Evolutionary conservation across 2,329 filamentous ascomycete genomes (phyloP).

Genomic region (Penicillium sp.): DNA sequence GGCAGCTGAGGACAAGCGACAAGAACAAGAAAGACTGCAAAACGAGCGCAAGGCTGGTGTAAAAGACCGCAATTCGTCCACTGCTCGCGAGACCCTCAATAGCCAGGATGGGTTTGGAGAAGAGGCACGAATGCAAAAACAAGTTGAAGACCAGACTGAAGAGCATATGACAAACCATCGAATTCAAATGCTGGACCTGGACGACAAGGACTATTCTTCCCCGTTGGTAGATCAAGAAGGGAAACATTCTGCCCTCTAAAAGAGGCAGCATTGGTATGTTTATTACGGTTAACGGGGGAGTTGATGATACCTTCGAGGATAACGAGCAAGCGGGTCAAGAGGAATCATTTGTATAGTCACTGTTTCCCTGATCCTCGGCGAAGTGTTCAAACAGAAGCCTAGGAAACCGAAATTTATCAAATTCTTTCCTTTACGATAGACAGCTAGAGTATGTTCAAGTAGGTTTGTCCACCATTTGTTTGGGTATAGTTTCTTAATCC

Average conservation of each 20-base stretch:
- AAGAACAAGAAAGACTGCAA: constrained; percentile 39
- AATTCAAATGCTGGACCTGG: constrained; percentile 26
- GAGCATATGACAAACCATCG: constrained; percentile 29
- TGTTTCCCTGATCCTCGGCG: too few relatives aligned
- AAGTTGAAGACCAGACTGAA: constrained; percentile 36
- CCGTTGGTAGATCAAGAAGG: constrained; percentile 21
- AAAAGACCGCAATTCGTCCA: constrained; percentile 19
- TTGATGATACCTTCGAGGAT: too few relatives aligned
- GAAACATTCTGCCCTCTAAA: constrained; percentile 23
- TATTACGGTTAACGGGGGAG: too few relatives aligned
- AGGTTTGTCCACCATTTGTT: too few relatives aligned
- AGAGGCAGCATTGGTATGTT: too few relatives aligned
- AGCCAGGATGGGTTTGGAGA: constrained; percentile 29
- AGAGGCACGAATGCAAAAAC: constrained; percentile 31
- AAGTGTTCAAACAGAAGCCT: too few relatives aligned
- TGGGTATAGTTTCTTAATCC: too few relatives aligned
- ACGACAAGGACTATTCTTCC: constrained; percentile 24
- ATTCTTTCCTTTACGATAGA: too few relatives aligned
- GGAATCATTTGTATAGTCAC: too few relatives aligned
- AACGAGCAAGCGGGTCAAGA: too few relatives aligned
- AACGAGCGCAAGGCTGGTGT: constrained; percentile 37
- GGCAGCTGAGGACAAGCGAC: constrained; percentile 41
- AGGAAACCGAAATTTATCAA: too few relatives aligned
- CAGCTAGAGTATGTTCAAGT: too few relatives aligned
- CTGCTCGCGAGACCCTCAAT: constrained; percentile 23